Base-by-base conservation (phyloP, 371 early-diverging fungal genomes). In the Rhizopus arrhizus region DNA sequence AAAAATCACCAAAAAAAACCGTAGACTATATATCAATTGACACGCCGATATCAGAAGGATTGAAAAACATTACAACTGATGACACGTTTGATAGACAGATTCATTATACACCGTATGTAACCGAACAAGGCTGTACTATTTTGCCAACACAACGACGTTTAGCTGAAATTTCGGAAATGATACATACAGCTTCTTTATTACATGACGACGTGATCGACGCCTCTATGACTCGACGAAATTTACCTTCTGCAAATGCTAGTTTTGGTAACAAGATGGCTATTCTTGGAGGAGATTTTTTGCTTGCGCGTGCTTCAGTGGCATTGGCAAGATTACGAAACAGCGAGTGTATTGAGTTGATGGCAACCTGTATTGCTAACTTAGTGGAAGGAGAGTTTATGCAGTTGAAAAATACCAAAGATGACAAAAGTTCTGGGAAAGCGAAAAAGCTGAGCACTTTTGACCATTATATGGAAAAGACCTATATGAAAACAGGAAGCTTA, bases 331-430 rank as follows among this genome's bases (percentile, higher is more conserved):
- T 97, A 56, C 85, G 93, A 29, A 91, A 95, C 64, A 78, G 90
- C 28, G 93, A 95, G 64, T 95, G 96, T 12, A 94, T 91, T 11
- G 97, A 96, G 59, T 73, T 96, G 51, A 86, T 97, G 72, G 89
- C 95, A 34, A 93, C 95, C 0, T 93, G 93, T 56, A 93, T 97
- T 70, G 87, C 92, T 34, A 90, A 96, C 61, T 72, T 97, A 46
- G 97, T 96, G 0, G 97, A 96, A 69, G 98, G 97, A n/a, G 98
- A 97, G 74, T 92, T 97, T 62, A 93, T 95, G 93, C 96, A 97
- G 76, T 80, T 97, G 11, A 85, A 91, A 56, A 93, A 95, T 64
- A 80, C 88, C n/a, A 56, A 64, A 3, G 58, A 63, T 10, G 63
- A 69, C 40, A 36, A 91, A 90, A 56, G 85, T 28, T 36, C 91